phyloP scores from a whole-genome alignment of 2,329 filamentous ascomycete genomes.

The Fusarium hostae region DNA sequence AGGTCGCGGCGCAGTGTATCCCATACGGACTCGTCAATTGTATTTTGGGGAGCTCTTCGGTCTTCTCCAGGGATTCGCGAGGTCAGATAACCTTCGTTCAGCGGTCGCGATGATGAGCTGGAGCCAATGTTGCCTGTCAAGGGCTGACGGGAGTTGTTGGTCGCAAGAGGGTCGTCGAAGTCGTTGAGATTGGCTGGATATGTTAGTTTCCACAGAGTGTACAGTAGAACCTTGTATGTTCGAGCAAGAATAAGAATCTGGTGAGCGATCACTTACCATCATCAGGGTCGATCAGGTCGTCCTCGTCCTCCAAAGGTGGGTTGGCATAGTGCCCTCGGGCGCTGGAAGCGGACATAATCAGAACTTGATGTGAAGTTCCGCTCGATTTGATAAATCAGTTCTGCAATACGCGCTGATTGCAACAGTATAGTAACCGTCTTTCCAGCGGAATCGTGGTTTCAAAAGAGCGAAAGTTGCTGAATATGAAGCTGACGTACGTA shows the following conservation, averaged over 20 bases:
- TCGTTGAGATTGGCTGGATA: constrained; percentile 83
- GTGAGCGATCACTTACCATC: constrained; percentile 66
- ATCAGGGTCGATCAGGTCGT: constrained; percentile 82
- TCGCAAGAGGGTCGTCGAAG: constrained; percentile 85
- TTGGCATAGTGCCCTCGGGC: constrained; percentile 69
- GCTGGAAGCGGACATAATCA: constrained; percentile 59
- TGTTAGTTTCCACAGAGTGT: constrained; percentile 29
- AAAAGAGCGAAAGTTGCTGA: constrained; percentile 20
- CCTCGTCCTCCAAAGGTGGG: constrained; percentile 67
- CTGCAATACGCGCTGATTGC: not conserved
- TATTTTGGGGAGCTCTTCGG: constrained; percentile 87
- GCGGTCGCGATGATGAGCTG: constrained; percentile 62
- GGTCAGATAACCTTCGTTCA: constrained; percentile 85
- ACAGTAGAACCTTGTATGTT: not conserved
- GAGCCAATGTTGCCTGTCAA: constrained; percentile 85
- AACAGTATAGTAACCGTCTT: not conserved
- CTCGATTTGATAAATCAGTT: not conserved
- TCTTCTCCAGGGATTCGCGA: constrained; percentile 93
- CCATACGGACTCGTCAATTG: constrained; percentile 98
- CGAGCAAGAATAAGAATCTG: not conserved
- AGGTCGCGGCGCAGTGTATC: constrained; percentile 94
- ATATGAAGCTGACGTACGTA: constrained; percentile 45
- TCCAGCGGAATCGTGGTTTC: not conserved
- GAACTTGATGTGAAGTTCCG: not conserved
- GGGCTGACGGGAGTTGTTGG: constrained; percentile 77